phyloP scores from a whole-genome alignment of 306 rosid genomes.

The Vachellia collinsii region DNA sequence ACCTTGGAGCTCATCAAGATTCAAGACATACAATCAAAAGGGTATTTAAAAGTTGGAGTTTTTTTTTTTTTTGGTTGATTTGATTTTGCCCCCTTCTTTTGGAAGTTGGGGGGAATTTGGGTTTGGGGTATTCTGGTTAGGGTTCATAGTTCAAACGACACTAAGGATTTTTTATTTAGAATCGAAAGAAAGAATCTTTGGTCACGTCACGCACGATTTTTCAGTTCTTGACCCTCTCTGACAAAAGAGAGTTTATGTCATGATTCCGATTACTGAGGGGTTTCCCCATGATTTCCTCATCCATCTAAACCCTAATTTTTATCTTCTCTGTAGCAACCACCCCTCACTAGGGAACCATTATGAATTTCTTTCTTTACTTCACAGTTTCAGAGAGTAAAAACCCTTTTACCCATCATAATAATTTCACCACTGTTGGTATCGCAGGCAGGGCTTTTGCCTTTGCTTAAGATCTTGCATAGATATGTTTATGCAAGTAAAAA shows the following conservation, averaged over 20 bases:
- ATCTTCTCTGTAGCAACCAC: conserved; percentile 22
- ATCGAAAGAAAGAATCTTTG: conserved; percentile 61
- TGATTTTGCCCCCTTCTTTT: conserved; percentile 37
- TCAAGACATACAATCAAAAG: conserved; percentile 29
- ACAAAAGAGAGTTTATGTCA: conserved; percentile 67
- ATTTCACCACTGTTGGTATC: conserved; percentile 48
- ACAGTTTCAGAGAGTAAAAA: conserved; percentile 27
- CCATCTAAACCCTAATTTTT: conserved; percentile 53
- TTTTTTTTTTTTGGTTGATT: conserved; percentile 38
- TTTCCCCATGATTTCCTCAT: conserved; percentile 40
- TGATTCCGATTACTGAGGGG: conserved; percentile 52
- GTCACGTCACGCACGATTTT: conserved; percentile 82
- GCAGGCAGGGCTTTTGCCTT: conserved; percentile 48
- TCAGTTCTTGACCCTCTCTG: conserved; percentile 69
- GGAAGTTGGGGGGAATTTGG: conserved; percentile 38
- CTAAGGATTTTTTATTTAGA: neutral
- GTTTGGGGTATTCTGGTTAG: conserved; percentile 55
- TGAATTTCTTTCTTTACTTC: conserved; percentile 2
- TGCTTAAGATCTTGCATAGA: conserved; percentile 55
- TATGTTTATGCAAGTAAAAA: conserved; percentile 54
- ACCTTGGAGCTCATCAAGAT: conserved; percentile 2
- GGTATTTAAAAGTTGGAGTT: conserved; percentile 33
- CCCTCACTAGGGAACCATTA: neutral
- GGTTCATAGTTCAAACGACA: conserved; percentile 34
- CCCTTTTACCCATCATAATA: conserved; percentile 48